These are phyloP conservation scores for Lachnellula subtilissima DNA, from an alignment of 2,329 filamentous ascomycete species.

Conservation along the genomic window DNA sequence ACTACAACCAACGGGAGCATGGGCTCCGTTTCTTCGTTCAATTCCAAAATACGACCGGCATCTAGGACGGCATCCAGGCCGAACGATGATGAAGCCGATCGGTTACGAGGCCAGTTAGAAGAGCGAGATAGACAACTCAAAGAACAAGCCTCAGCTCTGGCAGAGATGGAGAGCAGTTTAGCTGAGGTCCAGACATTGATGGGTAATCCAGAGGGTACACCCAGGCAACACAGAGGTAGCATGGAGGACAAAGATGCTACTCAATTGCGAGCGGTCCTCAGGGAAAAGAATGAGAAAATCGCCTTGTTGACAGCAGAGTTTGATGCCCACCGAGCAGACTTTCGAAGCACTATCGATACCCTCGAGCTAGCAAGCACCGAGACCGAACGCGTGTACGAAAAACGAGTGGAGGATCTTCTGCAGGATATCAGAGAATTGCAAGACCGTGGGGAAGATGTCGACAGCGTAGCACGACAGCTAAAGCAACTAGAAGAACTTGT, in stretches of 20 bases:
- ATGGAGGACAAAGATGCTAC: constrained; percentile 66
- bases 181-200: constrained; percentile 76
- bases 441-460: constrained; percentile 80
- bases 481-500: constrained; percentile 96
- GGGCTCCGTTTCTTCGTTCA: constrained; percentile 52
- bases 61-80: constrained; percentile 27
- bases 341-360: constrained; percentile 93
- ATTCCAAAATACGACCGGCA: constrained; percentile 46
- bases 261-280: constrained; percentile 74
- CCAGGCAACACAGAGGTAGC: constrained; percentile 40
- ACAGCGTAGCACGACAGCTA: constrained; percentile 82
- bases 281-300: constrained; percentile 97
- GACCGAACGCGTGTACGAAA: constrained; percentile 93
- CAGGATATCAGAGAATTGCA: constrained; percentile 79
- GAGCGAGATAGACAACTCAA: constrained; percentile 84
- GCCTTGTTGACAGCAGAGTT: constrained; percentile 90
- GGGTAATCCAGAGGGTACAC: constrained; percentile 48
- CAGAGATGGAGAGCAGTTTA: constrained; percentile 85
- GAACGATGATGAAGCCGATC: constrained; percentile 64
- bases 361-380: constrained; percentile 93
- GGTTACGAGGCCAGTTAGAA: constrained; percentile 68
- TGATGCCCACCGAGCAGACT: constrained; percentile 89
- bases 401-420: constrained; percentile 80
- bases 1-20: constrained; percentile 47
- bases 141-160: constrained; percentile 75